These are phyloP conservation scores for Camptophora hylomeconis DNA, from an alignment of 2,329 filamentous ascomycete species.

Conservation along the genomic window DNA sequence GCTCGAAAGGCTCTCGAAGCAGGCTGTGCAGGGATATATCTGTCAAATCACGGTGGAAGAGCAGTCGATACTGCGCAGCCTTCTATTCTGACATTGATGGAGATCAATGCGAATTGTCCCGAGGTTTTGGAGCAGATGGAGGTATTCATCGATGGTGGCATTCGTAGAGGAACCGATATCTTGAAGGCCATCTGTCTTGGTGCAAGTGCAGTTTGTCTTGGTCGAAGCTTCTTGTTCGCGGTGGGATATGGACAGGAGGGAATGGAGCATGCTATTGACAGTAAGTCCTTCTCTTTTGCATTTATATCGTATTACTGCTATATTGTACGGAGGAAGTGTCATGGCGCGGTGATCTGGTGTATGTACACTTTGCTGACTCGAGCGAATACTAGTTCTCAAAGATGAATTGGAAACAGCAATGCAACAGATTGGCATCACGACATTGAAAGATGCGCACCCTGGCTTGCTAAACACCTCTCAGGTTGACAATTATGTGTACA, in stretches of 20 bases:
- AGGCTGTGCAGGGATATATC: slow-evolving; percentile 40
- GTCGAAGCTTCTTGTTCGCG: slow-evolving; percentile 39
- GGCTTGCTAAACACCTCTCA: slow-evolving; percentile 43
- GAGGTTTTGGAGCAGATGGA: slow-evolving; percentile 28
- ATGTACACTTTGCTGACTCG: too few relatives aligned
- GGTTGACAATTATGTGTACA: slow-evolving; percentile 36
- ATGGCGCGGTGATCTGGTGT: too few relatives aligned
- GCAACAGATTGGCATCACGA: slow-evolving; percentile 51
- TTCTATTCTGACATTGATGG: slow-evolving; percentile 46
- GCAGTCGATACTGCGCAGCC: slow-evolving; percentile 34
- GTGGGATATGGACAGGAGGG: slow-evolving; percentile 41
- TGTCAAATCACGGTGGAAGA: slow-evolving; percentile 47
- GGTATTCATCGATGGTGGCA: slow-evolving; percentile 41
- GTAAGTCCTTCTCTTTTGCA: slow-evolving; percentile 39
- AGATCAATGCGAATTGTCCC: slow-evolving; percentile 43
- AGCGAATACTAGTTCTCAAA: slow-evolving; percentile 39
- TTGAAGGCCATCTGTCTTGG: slow-evolving; percentile 42
- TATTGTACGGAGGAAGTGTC: too few relatives aligned
- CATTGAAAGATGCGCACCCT: slow-evolving; percentile 46
- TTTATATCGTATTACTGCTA: too few relatives aligned
- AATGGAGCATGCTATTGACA: slow-evolving; percentile 32
- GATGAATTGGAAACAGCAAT: slow-evolving; percentile 56
- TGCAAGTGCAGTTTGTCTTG: slow-evolving; percentile 41
- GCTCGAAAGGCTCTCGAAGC: slow-evolving; percentile 36
- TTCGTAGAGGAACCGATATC: slow-evolving; percentile 41